Evolutionary conservation across 257 asterid genomes (phyloP).

Genomic region (Solanum appendiculatum): DNA sequence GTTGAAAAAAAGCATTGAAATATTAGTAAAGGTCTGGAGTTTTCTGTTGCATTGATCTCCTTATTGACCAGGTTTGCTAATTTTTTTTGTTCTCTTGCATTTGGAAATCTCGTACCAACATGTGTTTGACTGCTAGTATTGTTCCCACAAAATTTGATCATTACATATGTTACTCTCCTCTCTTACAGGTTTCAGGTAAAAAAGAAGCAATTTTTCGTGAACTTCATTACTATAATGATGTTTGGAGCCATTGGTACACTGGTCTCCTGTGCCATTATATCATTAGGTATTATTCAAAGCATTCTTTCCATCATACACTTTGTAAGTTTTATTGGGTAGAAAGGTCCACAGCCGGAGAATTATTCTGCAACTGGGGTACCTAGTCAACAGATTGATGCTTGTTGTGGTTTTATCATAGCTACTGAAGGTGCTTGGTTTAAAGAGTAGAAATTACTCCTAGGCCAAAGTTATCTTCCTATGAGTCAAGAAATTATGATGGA

Average conservation of each 20-base stretch:
- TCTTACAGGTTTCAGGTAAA: conserved; percentile 34
- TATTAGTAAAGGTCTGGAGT: background rate
- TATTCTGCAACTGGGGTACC: background rate
- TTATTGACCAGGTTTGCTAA: background rate
- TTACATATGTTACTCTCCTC: background rate
- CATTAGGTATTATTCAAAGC: conserved; percentile 16
- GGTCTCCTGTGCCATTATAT: conserved; percentile 25
- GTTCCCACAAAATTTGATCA: background rate
- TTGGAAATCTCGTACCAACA: background rate
- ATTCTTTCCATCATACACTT: background rate
- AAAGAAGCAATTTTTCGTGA: conserved; percentile 41
- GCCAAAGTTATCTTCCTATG: background rate
- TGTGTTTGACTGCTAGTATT: background rate
- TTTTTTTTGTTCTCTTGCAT: background rate
- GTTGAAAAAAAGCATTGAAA: background rate
- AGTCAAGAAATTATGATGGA: background rate
- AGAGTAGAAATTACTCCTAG: background rate
- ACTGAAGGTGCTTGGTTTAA: background rate
- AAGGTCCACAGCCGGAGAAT: background rate
- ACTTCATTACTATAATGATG: conserved; percentile 32
- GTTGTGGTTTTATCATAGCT: background rate
- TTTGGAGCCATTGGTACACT: conserved; percentile 41
- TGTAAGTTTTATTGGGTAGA: background rate
- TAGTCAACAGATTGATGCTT: background rate
- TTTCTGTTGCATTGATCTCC: background rate